Conservation (phyloP, 805 yeast species). For the Metschnikowia bowlesiae region DNA sequence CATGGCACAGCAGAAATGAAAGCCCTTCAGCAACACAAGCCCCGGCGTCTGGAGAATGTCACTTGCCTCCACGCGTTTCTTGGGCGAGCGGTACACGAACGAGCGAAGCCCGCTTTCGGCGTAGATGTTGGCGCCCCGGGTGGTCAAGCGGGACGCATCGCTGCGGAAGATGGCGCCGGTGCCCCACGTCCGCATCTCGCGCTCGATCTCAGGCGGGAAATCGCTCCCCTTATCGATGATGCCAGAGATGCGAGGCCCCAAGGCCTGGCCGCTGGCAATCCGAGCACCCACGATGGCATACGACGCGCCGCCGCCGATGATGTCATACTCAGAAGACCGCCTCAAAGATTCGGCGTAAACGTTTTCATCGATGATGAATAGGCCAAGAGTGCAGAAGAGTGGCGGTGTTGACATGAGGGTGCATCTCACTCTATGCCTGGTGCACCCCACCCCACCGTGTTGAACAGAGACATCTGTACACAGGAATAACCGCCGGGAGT, state of each 20-base stretch:
- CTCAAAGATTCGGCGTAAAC: conserved; percentile 43
- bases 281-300: conserved; percentile 75
- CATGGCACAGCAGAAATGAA: conserved; percentile 76
- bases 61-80: conserved; percentile 50
- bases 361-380: conserved; percentile 88
- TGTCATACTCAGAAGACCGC: conserved; percentile 36
- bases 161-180: conserved; percentile 55
- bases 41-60: conserved; percentile 46
- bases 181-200: conserved; percentile 53
- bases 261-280: conserved; percentile 39
- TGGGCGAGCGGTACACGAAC: conserved; percentile 61
- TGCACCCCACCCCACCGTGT: too few relatives aligned
- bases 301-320: conserved; percentile 90
- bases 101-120: conserved; percentile 49
- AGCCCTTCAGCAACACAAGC: conserved; percentile 37
- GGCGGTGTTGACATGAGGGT: conserved; percentile 6
- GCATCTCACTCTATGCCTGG: not conserved
- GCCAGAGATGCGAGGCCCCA: conserved; percentile 48
- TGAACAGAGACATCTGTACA: too few relatives aligned
- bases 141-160: conserved; percentile 54
- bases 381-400: conserved; percentile 68
- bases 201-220: conserved; percentile 51
- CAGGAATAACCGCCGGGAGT: too few relatives aligned
- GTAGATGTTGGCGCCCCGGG: conserved; percentile 79
- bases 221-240: conserved; percentile 79